Conservation (phyloP, 176 grass and related monocot genomes). For the Olyra latifolia region DNA sequence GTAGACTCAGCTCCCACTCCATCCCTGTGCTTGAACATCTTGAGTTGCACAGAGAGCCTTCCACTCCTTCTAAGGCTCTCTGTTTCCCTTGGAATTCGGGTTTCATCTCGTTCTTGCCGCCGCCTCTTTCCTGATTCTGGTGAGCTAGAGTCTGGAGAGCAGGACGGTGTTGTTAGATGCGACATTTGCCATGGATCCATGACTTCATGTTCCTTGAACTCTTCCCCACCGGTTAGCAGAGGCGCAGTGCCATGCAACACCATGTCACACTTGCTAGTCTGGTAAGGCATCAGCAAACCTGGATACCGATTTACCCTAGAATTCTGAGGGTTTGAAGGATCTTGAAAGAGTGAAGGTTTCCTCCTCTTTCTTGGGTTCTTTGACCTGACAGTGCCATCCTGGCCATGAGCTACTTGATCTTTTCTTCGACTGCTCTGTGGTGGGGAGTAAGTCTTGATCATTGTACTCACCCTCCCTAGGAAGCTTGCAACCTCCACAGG, state of each 20-base stretch:
- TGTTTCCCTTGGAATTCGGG: conserved; percentile 11
- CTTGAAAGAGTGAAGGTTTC: conserved; percentile 16
- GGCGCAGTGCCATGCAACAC: conserved; percentile 35
- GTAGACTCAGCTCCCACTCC: conserved; percentile 29
- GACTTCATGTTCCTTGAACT: conserved; percentile 29
- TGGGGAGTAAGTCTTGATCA: conserved; percentile 50
- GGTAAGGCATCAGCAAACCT: not conserved
- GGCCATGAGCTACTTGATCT: conserved; percentile 22
- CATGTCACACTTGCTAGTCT: conserved; percentile 27
- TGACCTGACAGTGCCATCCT: not conserved
- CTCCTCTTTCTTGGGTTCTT: conserved; percentile 53
- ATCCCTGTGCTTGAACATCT: conserved; percentile 53
- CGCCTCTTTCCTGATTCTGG: conserved; percentile 20
- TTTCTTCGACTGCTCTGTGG: conserved; percentile 23
- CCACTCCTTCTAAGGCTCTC: conserved; percentile 29
- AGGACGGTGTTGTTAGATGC: conserved; percentile 8
- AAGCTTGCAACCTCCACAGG: conserved; percentile 56
- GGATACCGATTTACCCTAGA: not conserved
- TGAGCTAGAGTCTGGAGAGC: conserved; percentile 38
- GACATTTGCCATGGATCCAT: conserved; percentile 35
- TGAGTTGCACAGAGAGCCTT: conserved; percentile 42
- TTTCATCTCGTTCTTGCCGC: conserved; percentile 8
- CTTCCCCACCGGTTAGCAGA: conserved; percentile 13
- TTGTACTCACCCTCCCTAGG: conserved; percentile 43
- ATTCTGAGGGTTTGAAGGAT: conserved; percentile 33